phyloP scores from a whole-genome alignment of 805 yeast species.

The Yarrowia phangngaensis region DNA sequence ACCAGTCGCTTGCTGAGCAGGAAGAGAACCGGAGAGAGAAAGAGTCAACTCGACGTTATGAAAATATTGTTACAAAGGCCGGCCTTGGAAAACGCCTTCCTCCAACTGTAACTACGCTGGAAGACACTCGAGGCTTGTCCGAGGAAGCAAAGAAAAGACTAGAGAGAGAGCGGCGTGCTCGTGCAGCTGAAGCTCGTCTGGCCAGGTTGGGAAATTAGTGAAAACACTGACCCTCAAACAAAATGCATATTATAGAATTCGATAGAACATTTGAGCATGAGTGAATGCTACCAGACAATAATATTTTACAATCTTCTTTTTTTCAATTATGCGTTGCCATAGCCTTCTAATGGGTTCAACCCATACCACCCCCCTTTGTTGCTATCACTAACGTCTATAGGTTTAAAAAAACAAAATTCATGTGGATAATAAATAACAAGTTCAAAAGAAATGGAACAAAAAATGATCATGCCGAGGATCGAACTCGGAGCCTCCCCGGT shows the following conservation, averaged over 20 bases:
- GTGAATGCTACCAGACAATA: too few species aligned
- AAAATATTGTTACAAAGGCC: slow-evolving; percentile 30
- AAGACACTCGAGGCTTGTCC: slow-evolving; percentile 49
- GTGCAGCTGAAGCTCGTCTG: slow-evolving; percentile 92
- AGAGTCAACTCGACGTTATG: slow-evolving; percentile 55
- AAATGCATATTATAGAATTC: neutral
- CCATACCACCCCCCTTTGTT: too few species aligned
- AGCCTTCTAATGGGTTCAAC: too few species aligned
- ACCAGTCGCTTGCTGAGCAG: slow-evolving; percentile 51
- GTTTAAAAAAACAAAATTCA: neutral
- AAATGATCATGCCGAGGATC: slow-evolving; percentile 28
- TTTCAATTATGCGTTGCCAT: too few species aligned
- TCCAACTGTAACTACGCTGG: slow-evolving; percentile 30
- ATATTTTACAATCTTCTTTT: too few species aligned
- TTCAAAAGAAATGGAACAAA: neutral
- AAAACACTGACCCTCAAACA: neutral
- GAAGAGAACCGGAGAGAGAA: slow-evolving; percentile 80
- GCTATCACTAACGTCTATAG: too few species aligned
- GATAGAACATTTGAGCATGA: too few species aligned
- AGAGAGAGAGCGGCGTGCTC: slow-evolving; percentile 91
- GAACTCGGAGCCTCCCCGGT: slow-evolving; percentile 30
- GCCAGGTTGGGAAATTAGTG: slow-evolving; percentile 35
- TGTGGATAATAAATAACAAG: neutral
- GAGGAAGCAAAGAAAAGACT: slow-evolving; percentile 71
- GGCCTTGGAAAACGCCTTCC: slow-evolving; percentile 34